Evolutionary conservation across 441 rosid genomes (phyloP), one percentile per base, ranked within the genome.

Genomic region (Eruca vesicaria): DNA sequence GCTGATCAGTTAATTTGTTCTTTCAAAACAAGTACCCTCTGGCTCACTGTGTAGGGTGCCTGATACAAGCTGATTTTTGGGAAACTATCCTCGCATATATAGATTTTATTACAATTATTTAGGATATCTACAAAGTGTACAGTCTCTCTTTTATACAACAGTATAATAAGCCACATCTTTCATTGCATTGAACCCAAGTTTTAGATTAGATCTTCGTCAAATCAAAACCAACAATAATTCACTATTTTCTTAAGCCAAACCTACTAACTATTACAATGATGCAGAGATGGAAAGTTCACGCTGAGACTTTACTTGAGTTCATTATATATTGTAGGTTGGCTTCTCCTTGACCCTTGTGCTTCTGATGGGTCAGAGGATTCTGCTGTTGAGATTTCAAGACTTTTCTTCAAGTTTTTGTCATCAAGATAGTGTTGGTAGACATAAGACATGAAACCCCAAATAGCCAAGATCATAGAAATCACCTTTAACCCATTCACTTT

Each of bases 1-100:
- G 98, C 94, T 15, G 98, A 95, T 86, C 87, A 87, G 69, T 86
- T 91, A n/a, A 78, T 91, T 81, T 71, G 98, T 94, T 75, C 99
- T 81, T 92, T 31, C 87, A 87, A 77, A 84, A 76, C 57, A 81
- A 86, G 41, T 91, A 92, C 73, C 86, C 94, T 18, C 87, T 85
- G 62, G 85, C 93, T 68, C 88, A 83, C 48, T 85, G 87, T 74
- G 96, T 90, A 53, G 95, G 95, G 41, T 81, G 96, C 78, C 89
- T 92, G 70, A 92, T 95, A 96, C 89, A 88, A 85, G 59, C 66
- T 58, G 58, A 72, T 48, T 23, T 72, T 50, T 50, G 20, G 74
- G 43, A 66, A 29, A 60, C 73, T 50, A 45, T 72, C 38, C 65
- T 78, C 58, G 10, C 68, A 60, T 38, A 57, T 29, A 57, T 36